phyloP scores from a whole-genome alignment of 306 rosid species.

The Castanea crenata region DNA sequence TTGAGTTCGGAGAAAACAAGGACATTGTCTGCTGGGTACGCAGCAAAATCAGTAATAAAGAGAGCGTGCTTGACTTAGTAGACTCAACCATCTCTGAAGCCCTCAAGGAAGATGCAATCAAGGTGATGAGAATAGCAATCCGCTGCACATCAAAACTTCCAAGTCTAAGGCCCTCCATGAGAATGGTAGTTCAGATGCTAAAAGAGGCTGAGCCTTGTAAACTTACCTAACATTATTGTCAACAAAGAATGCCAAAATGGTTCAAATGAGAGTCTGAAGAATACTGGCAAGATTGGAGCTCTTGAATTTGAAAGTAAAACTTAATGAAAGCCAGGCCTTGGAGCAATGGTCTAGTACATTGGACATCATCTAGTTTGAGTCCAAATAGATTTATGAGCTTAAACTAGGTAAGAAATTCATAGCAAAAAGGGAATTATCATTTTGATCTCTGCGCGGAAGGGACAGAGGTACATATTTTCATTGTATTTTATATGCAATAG shows the following conservation, averaged over 20 bases:
- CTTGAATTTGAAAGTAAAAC: not conserved
- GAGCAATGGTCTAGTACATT: not conserved
- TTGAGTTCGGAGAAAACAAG: slow-evolving; percentile 67
- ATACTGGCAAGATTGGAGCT: not conserved
- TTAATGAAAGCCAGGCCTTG: not conserved
- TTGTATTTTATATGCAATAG: not conserved
- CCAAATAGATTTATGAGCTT: not conserved
- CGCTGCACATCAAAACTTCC: slow-evolving; percentile 60
- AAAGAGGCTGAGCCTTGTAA: slow-evolving; percentile 67
- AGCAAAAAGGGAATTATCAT: not conserved
- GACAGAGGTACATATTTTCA: not conserved
- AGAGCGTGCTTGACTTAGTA: slow-evolving; percentile 43
- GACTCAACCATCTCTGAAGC: slow-evolving; percentile 54
- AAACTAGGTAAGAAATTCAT: not conserved
- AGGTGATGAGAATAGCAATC: slow-evolving; percentile 60
- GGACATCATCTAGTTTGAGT: not conserved
- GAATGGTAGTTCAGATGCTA: slow-evolving; percentile 85
- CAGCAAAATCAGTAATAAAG: slow-evolving; percentile 42
- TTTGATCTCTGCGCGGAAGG: not conserved
- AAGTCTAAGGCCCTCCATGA: slow-evolving; percentile 78
- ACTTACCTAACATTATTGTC: slow-evolving; percentile 36
- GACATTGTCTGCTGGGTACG: slow-evolving; percentile 75
- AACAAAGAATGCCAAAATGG: slow-evolving; percentile 31
- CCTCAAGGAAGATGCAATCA: slow-evolving; percentile 59
- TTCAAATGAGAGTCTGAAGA: not conserved